Percentiles rank a stretch among this genome's conserved stretches.
phyloP scores from a whole-genome alignment of 225 moss, liverwort and hornwort species.

The Pseudisothecium myosuroides region DNA sequence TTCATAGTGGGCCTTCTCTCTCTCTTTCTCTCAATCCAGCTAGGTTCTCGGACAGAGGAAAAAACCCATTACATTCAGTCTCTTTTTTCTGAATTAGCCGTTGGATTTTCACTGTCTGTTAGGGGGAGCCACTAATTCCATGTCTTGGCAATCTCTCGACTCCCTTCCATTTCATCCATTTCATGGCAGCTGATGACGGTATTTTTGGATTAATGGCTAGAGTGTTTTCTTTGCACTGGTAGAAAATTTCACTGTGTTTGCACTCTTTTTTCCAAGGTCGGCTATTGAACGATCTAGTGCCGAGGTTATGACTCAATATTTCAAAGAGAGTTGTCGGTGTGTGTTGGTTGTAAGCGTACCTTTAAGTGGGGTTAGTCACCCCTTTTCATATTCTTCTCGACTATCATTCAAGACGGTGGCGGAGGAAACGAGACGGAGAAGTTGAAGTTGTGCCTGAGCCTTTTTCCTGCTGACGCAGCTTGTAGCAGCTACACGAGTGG shows the following conservation, averaged over 20 bases:
- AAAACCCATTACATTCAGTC: neutral
- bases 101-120: neutral
- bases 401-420: neutral
- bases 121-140: neutral
- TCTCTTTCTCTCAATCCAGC: neutral
- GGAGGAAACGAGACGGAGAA: neutral
- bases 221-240: neutral
- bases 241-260: neutral
- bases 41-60: neutral
- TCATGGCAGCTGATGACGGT: neutral
- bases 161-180: neutral
- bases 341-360: neutral
- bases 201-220: neutral
- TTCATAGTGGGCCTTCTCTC: neutral
- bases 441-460: neutral
- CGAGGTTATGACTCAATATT: neutral
- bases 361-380: neutral
- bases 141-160: neutral
- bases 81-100: neutral
- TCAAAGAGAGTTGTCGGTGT: neutral
- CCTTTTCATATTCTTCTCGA: neutral
- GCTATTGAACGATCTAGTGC: neutral
- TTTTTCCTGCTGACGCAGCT: neutral
- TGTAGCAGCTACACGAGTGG: neutral
- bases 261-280: neutral